phyloP scores from a whole-genome alignment of 345 rosid species.

The Murraya paniculata region DNA sequence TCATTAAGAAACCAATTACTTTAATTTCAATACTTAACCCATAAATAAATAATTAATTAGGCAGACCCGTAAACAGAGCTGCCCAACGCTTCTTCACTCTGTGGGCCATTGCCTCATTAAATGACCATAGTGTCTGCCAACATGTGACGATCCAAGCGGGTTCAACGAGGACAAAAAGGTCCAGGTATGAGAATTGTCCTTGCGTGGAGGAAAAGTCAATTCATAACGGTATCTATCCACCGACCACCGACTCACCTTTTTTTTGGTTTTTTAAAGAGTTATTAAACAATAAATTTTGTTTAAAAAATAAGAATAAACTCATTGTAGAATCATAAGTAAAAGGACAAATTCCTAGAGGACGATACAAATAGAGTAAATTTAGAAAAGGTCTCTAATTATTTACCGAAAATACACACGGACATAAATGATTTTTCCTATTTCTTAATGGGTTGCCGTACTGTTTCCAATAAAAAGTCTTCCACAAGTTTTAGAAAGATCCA shows the following conservation, averaged over 20 bases:
- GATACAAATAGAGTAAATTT: not conserved
- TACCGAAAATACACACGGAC: not conserved
- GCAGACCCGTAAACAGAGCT: slow-evolving; percentile 10
- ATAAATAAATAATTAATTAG: slow-evolving; percentile 15
- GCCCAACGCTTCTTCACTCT: slow-evolving; percentile 1
- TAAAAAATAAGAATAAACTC: not conserved
- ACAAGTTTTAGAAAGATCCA: not conserved
- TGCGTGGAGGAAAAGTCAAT: slow-evolving; percentile 69
- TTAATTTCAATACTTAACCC: not conserved
- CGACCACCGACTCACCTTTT: slow-evolving; percentile 77
- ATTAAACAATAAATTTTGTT: too few species aligned
- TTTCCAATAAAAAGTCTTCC: not conserved
- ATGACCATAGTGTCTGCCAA: not conserved
- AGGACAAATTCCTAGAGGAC: not conserved
- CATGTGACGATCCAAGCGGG: not conserved
- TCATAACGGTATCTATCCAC: slow-evolving; percentile 81
- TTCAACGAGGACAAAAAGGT: slow-evolving; percentile 34
- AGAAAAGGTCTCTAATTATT: not conserved
- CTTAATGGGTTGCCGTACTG: not conserved
- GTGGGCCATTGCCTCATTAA: not conserved
- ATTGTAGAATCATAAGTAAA: not conserved
- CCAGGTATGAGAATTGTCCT: slow-evolving; percentile 31
- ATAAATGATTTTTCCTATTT: not conserved
- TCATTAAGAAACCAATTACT: slow-evolving; percentile 2
- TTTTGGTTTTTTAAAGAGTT: not conserved